Base-by-base conservation (phyloP, 2,329 filamentous ascomycete species). In the Zasmidium angulare region DNA sequence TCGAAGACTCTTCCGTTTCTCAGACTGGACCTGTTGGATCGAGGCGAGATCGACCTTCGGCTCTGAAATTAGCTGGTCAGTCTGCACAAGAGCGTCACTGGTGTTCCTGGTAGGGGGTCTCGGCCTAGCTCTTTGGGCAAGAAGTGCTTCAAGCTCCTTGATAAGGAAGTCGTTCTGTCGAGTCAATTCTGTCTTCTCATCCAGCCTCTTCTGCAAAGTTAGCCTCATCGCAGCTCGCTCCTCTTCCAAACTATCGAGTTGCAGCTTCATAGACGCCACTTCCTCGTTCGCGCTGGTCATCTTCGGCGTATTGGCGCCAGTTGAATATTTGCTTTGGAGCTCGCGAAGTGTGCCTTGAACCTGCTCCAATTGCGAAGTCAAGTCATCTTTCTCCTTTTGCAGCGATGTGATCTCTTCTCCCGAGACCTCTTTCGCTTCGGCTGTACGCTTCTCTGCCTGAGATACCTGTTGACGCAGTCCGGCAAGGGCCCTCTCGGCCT, bases 81-180 rank as follows among this genome's bases (percentile, higher is more conserved):
- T 71, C 65, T 69, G 67, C 40, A 67, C 61, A 11, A 63, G 29
- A 23, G 65, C 63, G 55, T 71, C 63, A 20, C 31, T 50, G 20
- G 48, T 61, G 40, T 56, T 54, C 31, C 51, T 36, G 47, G 55
- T 21, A 19, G 46, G 50, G 11, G 55, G 20, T 57, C 51, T 60
- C 4, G 52, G 50, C 19, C 57, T 47, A 3, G 62, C 53, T 2
- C 63, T 55, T 55, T 68, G 64, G n/a, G 67, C 60, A 31, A 62
- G 65, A n/a, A 67, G 56, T 14, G 55, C 63, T 52, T 67, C 66
- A 14, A 71, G 67, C 53, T 72, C 67, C 57, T 69, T 68, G 20
- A 65, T 61, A 12, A 72, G 58, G 43, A 68, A 65, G 6, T 68
- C 68, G 43, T 70, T 71, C 53, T 72, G 69, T 22, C 63, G 57